A percentile compares a stretch with the other conserved stretches of the same genome.
phyloP scores from a whole-genome alignment of 2,329 filamentous ascomycete genomes.

The Neopestalotiopsis clavispora region DNA sequence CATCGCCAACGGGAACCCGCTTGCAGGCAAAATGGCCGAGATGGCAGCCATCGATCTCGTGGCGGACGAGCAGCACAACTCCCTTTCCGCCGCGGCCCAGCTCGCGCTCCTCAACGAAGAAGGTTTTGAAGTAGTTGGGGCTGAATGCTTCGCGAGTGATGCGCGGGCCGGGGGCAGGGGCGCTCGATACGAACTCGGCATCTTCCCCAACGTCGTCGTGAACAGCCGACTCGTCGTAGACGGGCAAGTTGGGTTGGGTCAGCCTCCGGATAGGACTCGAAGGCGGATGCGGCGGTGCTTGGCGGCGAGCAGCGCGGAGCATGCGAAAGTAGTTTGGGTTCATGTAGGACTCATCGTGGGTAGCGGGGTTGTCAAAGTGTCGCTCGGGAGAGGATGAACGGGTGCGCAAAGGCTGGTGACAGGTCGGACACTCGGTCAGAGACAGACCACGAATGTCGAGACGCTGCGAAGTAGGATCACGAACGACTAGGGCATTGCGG shows the following conservation, averaged over 20 bases:
- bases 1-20: constrained; percentile 91
- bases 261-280: constrained; percentile 60
- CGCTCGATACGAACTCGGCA: constrained; percentile 59
- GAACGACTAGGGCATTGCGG: constrained; percentile 89
- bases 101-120: constrained; percentile 88
- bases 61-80: constrained; percentile 90
- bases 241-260: constrained; percentile 49
- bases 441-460: constrained; percentile 74
- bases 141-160: constrained; percentile 90
- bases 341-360: constrained; percentile 70
- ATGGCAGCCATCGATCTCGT: constrained; percentile 86
- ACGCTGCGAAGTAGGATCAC: constrained; percentile 82
- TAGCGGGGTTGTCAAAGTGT: constrained; percentile 49
- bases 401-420: constrained; percentile 69
- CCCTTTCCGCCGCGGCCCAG: constrained; percentile 92
- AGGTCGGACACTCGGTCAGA: constrained; percentile 85
- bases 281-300: constrained; percentile 43
- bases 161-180: constrained; percentile 62
- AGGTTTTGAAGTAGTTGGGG: constrained; percentile 88
- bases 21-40: constrained; percentile 96
- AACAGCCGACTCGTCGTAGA: constrained; percentile 25
- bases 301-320: constrained; percentile 65
- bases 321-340: constrained; percentile 95
- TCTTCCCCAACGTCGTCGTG: constrained; percentile 34
- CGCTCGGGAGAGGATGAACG: constrained; percentile 54